phyloP scores from a whole-genome alignment of 805 yeast genomes.

The Tetrapisispora iriomotensis region DNA sequence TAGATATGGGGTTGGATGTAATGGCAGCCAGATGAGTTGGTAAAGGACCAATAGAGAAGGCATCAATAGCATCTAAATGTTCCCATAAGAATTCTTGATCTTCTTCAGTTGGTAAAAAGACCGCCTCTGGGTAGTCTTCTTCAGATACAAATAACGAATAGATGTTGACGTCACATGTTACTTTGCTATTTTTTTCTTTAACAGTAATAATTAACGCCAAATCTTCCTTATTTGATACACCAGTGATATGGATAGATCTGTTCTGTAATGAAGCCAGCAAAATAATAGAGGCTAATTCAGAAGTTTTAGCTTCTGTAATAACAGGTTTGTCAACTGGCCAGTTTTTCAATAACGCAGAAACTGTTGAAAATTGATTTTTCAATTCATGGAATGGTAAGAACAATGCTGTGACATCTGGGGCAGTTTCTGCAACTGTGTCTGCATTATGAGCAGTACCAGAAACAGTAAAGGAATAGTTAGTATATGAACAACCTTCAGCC shows the following conservation, averaged over 20 bases:
- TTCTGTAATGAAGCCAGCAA: conserved; percentile 80
- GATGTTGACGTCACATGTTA: conserved; percentile 84
- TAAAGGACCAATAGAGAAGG: conserved; percentile 73
- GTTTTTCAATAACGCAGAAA: conserved; percentile 65
- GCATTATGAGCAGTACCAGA: conserved; percentile 73
- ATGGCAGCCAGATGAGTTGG: conserved; percentile 67
- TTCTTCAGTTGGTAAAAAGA: conserved; percentile 64
- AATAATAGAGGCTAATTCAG: conserved; percentile 86
- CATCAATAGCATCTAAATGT: conserved; percentile 61
- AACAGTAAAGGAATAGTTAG: conserved; percentile 74
- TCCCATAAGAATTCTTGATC: conserved; percentile 82
- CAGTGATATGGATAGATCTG: conserved; percentile 81
- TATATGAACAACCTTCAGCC: conserved; percentile 52
- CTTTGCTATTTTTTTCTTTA: conserved; percentile 68
- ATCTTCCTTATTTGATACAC: conserved; percentile 73
- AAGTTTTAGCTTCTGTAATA: conserved; percentile 83
- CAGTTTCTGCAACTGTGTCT: conserved; percentile 48
- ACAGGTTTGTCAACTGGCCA: conserved; percentile 85
- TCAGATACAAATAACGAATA: conserved; percentile 68
- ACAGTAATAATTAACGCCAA: conserved; percentile 76
- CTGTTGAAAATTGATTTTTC: conserved; percentile 61
- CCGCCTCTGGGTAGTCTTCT: conserved; percentile 59
- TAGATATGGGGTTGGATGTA: conserved; percentile 46
- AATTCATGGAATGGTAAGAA: conserved; percentile 73
- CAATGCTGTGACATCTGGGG: conserved; percentile 63